Evolutionary conservation across 345 rosid species (phyloP), one percentile per base, ranked within the genome.

Genomic region (Syzygium oleosum): DNA sequence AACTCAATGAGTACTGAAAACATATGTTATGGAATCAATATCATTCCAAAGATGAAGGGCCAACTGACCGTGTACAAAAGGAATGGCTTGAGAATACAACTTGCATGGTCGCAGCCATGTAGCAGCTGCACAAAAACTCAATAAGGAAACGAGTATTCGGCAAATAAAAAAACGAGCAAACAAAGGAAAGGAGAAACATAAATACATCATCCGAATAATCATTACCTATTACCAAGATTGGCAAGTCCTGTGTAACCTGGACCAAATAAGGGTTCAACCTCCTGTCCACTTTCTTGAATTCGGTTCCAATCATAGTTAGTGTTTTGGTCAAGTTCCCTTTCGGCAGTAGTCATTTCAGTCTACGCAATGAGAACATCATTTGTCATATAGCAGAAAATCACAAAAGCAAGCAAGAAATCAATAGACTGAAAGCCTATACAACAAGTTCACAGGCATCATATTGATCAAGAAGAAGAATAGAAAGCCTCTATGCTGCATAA

Each of bases 271-370:
- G 98, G 99, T 80, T 97, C 97, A 88, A 95, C 89, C 22, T 94
- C 98, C 90, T 94, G 93, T 55, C 99, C 99, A 93, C 98, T 98
- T 93, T 98, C 99, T 94, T 97, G 99, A 88, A 98, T 98, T 85
- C 99, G 98, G 88, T 96, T 96, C 99, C 99, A 98, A 90, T 98
- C 99, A 91, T 94, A 97, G 91, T 97, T 97, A 84, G 97, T 93
- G 89, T 98, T 98, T 88, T 98, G 99, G 93, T 98, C 99, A 91
- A 98, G 97, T 94, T 98, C 99, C 91, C 94, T 95, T 91, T 98
- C 99, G n/a, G 99, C 98, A 85, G 99, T 98, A 86, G 99, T 98
- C 99, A 98, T 96, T 93, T 98, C 99, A 85, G 99, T 98, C 99
- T 98, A 78, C 87, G 49, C 9, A 73, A 73, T 73, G 83, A 34